Percentiles rank a stretch among this genome's conserved stretches.
These are phyloP conservation scores for Xylariaceae sp. DNA, from an alignment of 2,329 filamentous ascomycete genomes.

Conservation along the genomic window DNA sequence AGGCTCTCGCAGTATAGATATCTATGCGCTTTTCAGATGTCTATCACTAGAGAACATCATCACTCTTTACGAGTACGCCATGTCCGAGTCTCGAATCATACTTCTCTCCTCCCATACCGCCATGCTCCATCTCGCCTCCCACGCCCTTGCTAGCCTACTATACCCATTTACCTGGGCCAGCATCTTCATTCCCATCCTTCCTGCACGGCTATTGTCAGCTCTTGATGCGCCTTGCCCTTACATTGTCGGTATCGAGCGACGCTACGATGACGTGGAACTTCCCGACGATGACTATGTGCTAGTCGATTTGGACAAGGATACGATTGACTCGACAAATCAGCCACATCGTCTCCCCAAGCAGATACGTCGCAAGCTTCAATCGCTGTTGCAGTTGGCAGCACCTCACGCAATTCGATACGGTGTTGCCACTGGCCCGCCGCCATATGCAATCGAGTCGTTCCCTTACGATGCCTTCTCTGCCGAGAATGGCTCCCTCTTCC, in stretches of 20 bases:
- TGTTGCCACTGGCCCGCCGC: constrained; percentile 81
- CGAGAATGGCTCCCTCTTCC: constrained; percentile 79
- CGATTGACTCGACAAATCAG: constrained; percentile 76
- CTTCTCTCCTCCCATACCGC: constrained; percentile 91
- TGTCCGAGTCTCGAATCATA: constrained; percentile 93
- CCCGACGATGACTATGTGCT: constrained; percentile 95
- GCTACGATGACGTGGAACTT: constrained; percentile 80
- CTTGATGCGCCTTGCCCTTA: constrained; percentile 95
- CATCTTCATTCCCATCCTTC: constrained; percentile 88
- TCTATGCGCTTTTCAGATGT: constrained; percentile 88
- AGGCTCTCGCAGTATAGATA: constrained; percentile 82
- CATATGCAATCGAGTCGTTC: constrained; percentile 89
- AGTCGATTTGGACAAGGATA: constrained; percentile 88
- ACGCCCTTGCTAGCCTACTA: constrained; percentile 78
- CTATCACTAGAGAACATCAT: constrained; percentile 90
- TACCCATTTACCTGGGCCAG: constrained; percentile 93
- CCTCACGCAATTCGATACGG: constrained; percentile 85
- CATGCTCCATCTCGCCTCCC: constrained; percentile 90
- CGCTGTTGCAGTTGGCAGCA: constrained; percentile 82
- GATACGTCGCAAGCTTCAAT: constrained; percentile 82
- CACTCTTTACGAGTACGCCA: constrained; percentile 85
- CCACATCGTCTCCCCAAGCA: constrained; percentile 81
- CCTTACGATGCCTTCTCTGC: constrained; percentile 87
- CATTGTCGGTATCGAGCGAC: constrained; percentile 90
- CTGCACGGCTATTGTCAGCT: constrained; percentile 80